phyloP scores from a whole-genome alignment of 1,139 yeast species.

The Taphrina sp. region DNA sequence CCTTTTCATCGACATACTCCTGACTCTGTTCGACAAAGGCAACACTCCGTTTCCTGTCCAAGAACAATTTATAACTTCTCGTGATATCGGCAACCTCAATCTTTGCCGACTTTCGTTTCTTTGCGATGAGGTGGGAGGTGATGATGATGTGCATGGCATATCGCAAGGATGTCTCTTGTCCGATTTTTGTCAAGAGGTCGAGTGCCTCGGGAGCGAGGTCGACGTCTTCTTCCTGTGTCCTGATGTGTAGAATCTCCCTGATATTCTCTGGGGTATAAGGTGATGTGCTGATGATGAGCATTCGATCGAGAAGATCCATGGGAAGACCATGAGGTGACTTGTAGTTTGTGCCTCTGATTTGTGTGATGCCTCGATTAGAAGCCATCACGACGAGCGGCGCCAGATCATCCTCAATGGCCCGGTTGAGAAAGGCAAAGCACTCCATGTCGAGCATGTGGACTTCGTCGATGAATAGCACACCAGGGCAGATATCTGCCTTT shows the following conservation, averaged over 20 bases:
- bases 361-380: conserved; percentile 90
- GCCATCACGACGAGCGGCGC: conserved; percentile 99
- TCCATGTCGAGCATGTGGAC: conserved; percentile 99
- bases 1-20: conserved; percentile 19
- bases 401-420: conserved; percentile 95
- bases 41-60: conserved; percentile 86
- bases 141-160: conserved; percentile 89
- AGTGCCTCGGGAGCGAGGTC: conserved; percentile 80
- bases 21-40: conserved; percentile 55
- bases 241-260: conserved; percentile 75
- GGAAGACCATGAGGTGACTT: conserved; percentile 97
- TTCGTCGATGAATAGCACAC: conserved; percentile 95
- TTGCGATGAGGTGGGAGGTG: conserved; percentile 80
- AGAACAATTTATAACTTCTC: conserved; percentile 79
- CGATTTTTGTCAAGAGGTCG: conserved; percentile 86
- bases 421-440: conserved; percentile 89
- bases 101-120: conserved; percentile 66
- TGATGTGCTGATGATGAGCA: conserved; percentile 85
- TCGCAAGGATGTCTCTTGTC: conserved; percentile 86
- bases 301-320: conserved; percentile 86
- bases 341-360: conserved; percentile 88
- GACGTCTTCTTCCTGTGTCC: conserved; percentile 96
- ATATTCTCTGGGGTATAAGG: conserved; percentile 78
- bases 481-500: conserved; percentile 97
- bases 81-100: conserved; percentile 84